Evolutionary conservation across 2,329 filamentous ascomycete species (phyloP).

Genomic region (Ophioceras dolichostomum): DNA sequence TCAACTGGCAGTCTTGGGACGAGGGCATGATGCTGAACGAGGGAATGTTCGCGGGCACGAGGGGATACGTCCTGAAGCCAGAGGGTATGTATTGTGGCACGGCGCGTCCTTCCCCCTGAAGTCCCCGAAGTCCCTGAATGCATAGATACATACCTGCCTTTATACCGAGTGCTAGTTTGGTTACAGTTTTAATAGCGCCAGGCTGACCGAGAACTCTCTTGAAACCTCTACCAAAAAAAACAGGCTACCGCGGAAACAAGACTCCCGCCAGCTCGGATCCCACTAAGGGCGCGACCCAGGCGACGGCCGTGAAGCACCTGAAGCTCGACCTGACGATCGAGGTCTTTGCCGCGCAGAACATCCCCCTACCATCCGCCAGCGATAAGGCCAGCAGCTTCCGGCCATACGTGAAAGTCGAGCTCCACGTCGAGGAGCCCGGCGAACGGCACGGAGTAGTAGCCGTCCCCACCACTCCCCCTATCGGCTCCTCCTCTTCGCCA

Average conservation of each 20-base stretch:
- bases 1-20: constrained; percentile 90
- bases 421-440: constrained; percentile 64
- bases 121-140: too few relatives aligned
- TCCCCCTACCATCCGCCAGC: constrained; percentile 50
- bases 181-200: too few relatives aligned
- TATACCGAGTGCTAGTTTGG: too few relatives aligned
- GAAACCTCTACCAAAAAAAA: not conserved
- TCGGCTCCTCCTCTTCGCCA: not conserved
- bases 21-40: constrained; percentile 94
- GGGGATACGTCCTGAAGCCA: constrained; percentile 82
- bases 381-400: constrained; percentile 45
- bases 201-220: too few relatives aligned
- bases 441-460: constrained; percentile 30
- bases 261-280: constrained; percentile 16
- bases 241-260: constrained; percentile 25
- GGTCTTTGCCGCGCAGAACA: constrained; percentile 63
- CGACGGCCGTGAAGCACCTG: constrained; percentile 31
- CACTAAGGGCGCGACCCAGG: constrained; percentile 8
- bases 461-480: too few relatives aligned
- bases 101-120: too few relatives aligned
- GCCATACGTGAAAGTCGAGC: constrained; percentile 72
- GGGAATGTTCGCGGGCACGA: constrained; percentile 74
- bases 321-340: constrained; percentile 60
- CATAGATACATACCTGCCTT: too few relatives aligned
- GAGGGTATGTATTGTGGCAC: constrained; percentile 29